Percentiles rank a stretch among this genome's conserved stretches.
Conservation (phyloP, 108 stramenopile species). For the Cyclotella distinguenda region DNA sequence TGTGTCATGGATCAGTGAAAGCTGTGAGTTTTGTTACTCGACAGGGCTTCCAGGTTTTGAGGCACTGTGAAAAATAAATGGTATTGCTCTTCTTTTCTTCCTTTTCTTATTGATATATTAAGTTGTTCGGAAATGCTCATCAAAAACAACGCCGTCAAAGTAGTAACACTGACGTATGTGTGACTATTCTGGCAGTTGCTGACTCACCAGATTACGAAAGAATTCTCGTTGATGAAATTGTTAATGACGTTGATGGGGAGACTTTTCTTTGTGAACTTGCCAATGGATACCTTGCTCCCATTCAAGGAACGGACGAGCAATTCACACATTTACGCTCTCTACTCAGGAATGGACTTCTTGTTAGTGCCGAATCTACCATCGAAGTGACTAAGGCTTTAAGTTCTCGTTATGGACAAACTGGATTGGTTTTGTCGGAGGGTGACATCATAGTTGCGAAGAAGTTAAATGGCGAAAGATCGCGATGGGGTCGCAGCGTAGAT, state of each 20-base stretch:
- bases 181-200: background rate
- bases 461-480: background rate
- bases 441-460: background rate
- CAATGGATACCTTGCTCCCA: background rate
- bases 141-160: too few species aligned
- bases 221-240: too few species aligned
- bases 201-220: background rate
- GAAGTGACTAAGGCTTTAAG: background rate
- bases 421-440: background rate
- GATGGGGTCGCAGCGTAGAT: background rate
- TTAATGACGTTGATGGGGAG: background rate
- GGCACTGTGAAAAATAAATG: too few species aligned
- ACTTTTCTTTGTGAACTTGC: background rate
- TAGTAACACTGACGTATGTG: background rate
- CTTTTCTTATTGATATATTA: too few species aligned
- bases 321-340: background rate
- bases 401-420: background rate
- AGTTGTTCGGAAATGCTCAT: too few species aligned
- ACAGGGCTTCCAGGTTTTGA: too few species aligned
- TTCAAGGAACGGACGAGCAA: background rate
- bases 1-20: too few species aligned
- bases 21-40: too few species aligned
- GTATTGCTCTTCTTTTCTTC: too few species aligned
- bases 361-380: conserved; percentile 7
- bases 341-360: background rate